Evolutionary conservation across 2,329 filamentous ascomycete species (phyloP), one percentile per base, ranked within the genome.

Genomic region (Lachnum nothofagi): DNA sequence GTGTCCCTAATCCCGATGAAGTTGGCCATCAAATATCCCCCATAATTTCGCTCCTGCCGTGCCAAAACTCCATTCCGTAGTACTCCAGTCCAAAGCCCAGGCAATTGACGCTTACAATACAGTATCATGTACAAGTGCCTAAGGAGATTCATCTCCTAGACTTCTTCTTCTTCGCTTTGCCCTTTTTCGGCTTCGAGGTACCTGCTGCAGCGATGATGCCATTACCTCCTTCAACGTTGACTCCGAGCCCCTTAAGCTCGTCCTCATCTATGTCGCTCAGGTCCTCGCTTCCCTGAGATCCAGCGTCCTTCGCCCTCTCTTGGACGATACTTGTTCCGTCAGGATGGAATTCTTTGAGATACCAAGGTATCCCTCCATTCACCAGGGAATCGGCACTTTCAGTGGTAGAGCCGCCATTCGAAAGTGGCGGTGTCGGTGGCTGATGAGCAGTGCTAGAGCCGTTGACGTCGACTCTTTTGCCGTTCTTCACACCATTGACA

Each of bases 221-320:
- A 20, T 56, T 52, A 19, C 16, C 48, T 7, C 49, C 56, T 17
- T 54, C 51, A 19, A 56, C 44, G 22, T 69, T 68, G 12, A 71
- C 70, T 34, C 57, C 57, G 12, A 89, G 71, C 27, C 85, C 88
- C 60, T 87, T 83, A 49, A 95, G 74, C 68, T 91, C 88, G 44
- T 94, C 90, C 56, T 96, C 91, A 60, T 95, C 91, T 65, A 96
- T 82, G 63, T 96, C 91, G 48, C 87, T 94, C 19, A 96, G 75
- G 59, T 91, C 88, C 67, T 95, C 91, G 60, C 88, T 94, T 67
- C 91, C 82, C 12, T 76, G 79, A 24, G 81, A 75, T 57, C 81
- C 46, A n/a, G 86, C 81, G 47, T 91, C 86, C 27, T 83, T 77
- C 2, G 83, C 88, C 44, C 82, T 77, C 67, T 91, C 86, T 56